Evolutionary conservation across 371 early-diverging fungal genomes (phyloP), one percentile per base, ranked within the genome.

Genomic region (Mucor irregularis): DNA sequence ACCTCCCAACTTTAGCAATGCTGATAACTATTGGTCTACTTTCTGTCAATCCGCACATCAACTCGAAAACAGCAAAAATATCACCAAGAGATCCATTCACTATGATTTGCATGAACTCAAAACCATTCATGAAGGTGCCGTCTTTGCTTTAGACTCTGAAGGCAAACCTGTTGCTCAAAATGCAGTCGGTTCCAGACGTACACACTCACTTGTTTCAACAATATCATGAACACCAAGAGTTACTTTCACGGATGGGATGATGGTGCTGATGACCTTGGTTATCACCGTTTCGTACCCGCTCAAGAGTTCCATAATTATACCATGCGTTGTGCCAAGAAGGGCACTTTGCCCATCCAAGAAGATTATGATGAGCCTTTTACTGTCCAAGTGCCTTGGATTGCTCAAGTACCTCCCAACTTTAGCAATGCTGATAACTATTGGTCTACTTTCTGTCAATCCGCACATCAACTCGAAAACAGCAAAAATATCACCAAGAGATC

Each of bases 191-290:
- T 44, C 39, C n/a, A n/a, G n/a, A n/a, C n/a, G n/a, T n/a, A n/a
- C n/a, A n/a, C n/a, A n/a, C n/a, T n/a, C n/a, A 78, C 78, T 0
- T 78, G 78, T 44, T 73, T 68, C 62, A 78, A 78, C 46, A 70
- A 78, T 30, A 78, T 78, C 53, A 73, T 78, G 75, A 78, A 78
- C 52, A 78, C 75, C 45, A 74, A 74, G 50, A 75, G 73, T 24
- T 78, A 78, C 29, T 78, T 78, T 62, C 78, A 78, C 28, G 78
- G 78, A 9, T 78, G 78, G 78, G 78, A 78, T 31, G 78, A 78
- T 45, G 78, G 78, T 64, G 78, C 78, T 21, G 78, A 78, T 62
- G 78, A 78, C 66, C 63, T 78, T 22, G 78, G 78, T 4, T 78
- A 78, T 26, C 78, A 78, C 60, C 78, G 78, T 45, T 78, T 78